phyloP scores from a whole-genome alignment of 2,329 filamentous ascomycete genomes.

The Achaetomium macrosporum region DNA sequence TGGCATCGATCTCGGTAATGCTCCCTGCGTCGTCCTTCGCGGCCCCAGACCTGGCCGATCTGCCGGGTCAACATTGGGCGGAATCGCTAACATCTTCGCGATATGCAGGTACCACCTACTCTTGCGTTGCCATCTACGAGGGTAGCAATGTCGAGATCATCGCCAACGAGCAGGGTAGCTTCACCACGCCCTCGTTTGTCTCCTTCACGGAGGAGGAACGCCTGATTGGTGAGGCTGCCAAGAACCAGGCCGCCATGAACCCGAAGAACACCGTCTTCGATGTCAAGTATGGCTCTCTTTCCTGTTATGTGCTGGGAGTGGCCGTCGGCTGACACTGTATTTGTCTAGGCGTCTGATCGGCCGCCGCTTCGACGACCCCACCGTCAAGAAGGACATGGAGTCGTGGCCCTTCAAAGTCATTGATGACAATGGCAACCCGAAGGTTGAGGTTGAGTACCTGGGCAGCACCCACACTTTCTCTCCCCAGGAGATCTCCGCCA shows the following conservation, averaged over 20 bases:
- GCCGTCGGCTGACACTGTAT: slow-evolving; percentile 11
- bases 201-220: slow-evolving; percentile 98
- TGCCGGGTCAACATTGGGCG: slow-evolving; percentile 6
- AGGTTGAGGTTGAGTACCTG: slow-evolving; percentile 93
- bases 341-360: slow-evolving; percentile 86
- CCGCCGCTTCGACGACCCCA: slow-evolving; percentile 88
- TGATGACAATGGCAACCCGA: slow-evolving; percentile 79
- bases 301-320: neutral
- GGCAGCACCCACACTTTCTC: slow-evolving; percentile 94
- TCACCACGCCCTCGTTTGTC: slow-evolving; percentile 98
- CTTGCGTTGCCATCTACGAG: slow-evolving; percentile 98
- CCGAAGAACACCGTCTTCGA: slow-evolving; percentile 97
- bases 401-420: slow-evolving; percentile 99
- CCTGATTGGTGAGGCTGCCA: slow-evolving; percentile 97
- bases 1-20: slow-evolving; percentile 97
- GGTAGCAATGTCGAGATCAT: slow-evolving; percentile 99
- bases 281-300: slow-evolving; percentile 69
- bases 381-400: slow-evolving; percentile 98
- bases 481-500: slow-evolving; percentile 97
- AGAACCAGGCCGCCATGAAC: slow-evolving; percentile 99
- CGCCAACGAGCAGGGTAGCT: slow-evolving; percentile 99
- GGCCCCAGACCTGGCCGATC: neutral
- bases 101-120: slow-evolving; percentile 89
- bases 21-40: slow-evolving; percentile 22
- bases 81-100: slow-evolving; percentile 14